Conservation (phyloP, 805 yeast genomes). For the Sungouiozyma intestinalis region DNA sequence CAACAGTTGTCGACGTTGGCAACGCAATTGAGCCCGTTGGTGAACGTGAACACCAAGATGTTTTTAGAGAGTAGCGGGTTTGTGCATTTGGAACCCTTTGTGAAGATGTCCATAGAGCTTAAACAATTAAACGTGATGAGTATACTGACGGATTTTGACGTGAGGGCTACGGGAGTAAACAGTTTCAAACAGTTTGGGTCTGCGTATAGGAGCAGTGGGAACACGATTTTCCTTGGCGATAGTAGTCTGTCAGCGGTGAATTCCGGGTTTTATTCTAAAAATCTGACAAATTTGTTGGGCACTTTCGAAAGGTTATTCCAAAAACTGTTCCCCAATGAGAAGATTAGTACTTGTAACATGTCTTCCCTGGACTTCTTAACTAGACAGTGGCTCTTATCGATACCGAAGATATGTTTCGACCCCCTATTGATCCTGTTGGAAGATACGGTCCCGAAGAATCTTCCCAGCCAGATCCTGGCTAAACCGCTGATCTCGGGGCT, state of each 20-base stretch:
- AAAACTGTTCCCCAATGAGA: conserved; percentile 20
- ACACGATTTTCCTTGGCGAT: conserved; percentile 12
- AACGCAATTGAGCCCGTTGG: conserved; percentile 25
- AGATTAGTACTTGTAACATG: conserved; percentile 28
- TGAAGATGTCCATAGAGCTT: conserved; percentile 25
- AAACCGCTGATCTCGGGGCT: conserved; percentile 75
- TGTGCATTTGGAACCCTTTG: conserved; percentile 57
- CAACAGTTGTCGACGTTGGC: conserved; percentile 38
- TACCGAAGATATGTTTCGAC: conserved; percentile 67
- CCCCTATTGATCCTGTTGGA: conserved; percentile 68
- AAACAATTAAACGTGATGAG: conserved; percentile 34
- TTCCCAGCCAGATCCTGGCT: conserved; percentile 58
- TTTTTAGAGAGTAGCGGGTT: conserved; percentile 59
- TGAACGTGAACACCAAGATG: conserved; percentile 37
- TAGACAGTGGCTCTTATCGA: conserved; percentile 75
- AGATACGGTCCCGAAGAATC: conserved; percentile 42
- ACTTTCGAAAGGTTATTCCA: conserved; percentile 12
- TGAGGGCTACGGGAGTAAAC: conserved; percentile 29
- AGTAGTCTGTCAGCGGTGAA: not conserved
- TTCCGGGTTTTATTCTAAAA: conserved; percentile 8
- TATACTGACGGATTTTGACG: conserved; percentile 50
- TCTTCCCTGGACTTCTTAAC: conserved; percentile 41
- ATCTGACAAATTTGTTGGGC: conserved; percentile 7
- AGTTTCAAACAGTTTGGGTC: conserved; percentile 21
- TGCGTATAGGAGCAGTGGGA: conserved; percentile 20